Base-by-base conservation (phyloP, 106 monocot species). In the Dioscorea dumetorum region DNA sequence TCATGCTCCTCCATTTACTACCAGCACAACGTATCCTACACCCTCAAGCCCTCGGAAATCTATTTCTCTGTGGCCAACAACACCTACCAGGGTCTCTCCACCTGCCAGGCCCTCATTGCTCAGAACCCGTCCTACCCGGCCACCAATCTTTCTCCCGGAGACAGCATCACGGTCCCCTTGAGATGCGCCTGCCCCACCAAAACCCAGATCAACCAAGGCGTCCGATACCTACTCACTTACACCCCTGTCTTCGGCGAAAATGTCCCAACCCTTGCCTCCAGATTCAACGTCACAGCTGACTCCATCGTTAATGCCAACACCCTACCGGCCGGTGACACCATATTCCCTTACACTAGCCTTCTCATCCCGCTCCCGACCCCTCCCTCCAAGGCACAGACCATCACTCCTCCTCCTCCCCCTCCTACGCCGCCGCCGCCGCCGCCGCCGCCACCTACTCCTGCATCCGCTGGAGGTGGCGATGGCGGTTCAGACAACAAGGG, bases 51-150 rank as follows among this genome's bases (percentile, higher is more conserved):
- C 53, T 4, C 6, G 10, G 28, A 87, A 24, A 87, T 76, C 48
- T 92, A 92, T 80, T 49, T 84, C 31, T 48, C 50, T 11, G 33
- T 90, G 57, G 81, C 92, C 78, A 92, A 87, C 78, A 57, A 79
- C 64, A 97, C 97, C 22, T 97, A 73, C 78, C 84, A 82, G 72
- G 91, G 91, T 11, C 73, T 97, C 24, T 72, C 86, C 63, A 79
- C 95, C 24, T 97, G 95, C 70, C 95, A 97, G 68, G 74, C 95
- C 53, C 78, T 97, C 53, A 89, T 97, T 22, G 76, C 72, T 33
- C 91, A 88, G 73, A 95, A 95, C 76, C 78, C 83, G 4, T 48
- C 51, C 71, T 58, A 72, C 41, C 61, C 72, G 32, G 70, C 74
- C 70, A 34, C 56, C 4, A 32, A 61, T 10, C 73, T 95, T 62